phyloP scores from a whole-genome alignment of 2,329 filamentous ascomycete species.

The Ophiocordyceps camponoti-saundersi region DNA sequence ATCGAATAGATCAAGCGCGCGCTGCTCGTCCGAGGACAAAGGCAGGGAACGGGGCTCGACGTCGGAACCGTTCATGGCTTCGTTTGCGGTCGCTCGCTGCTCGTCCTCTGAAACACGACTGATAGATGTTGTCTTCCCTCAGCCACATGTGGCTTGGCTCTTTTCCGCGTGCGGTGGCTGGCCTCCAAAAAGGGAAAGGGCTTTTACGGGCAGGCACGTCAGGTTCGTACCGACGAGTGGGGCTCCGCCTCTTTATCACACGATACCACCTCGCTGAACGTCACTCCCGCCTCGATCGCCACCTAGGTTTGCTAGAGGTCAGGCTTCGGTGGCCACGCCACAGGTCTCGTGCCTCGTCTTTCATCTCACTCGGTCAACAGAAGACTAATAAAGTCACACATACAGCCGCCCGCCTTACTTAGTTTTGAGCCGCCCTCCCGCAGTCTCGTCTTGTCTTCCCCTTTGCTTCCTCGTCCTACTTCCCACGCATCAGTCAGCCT shows the following conservation, averaged over 20 bases:
- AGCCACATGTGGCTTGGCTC: slow-evolving; percentile 1
- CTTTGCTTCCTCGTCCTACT: background rate
- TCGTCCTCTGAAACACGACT: background rate
- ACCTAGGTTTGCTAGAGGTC: background rate
- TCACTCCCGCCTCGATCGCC: background rate
- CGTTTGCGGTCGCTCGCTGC: slow-evolving; percentile 1
- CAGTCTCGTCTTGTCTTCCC: background rate
- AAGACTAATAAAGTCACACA: background rate
- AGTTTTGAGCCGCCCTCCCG: background rate
- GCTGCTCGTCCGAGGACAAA: slow-evolving; percentile 49
- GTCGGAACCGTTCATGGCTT: slow-evolving; percentile 8
- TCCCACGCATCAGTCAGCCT: background rate
- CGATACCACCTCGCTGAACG: background rate
- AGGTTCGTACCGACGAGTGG: background rate
- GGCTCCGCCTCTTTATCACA: background rate
- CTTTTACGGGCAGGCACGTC: too few relatives aligned
- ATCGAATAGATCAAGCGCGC: slow-evolving; percentile 53
- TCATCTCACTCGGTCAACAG: background rate
- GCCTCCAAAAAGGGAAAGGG: background rate
- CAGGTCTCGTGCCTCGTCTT: background rate
- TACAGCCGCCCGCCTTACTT: background rate
- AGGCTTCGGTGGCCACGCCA: background rate
- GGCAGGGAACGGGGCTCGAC: slow-evolving; percentile 25
- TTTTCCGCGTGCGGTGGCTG: background rate
- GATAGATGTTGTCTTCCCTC: background rate